Base-by-base conservation (phyloP, 2,329 filamentous ascomycete genomes). In the Thielaviopsis musarum region DNA sequence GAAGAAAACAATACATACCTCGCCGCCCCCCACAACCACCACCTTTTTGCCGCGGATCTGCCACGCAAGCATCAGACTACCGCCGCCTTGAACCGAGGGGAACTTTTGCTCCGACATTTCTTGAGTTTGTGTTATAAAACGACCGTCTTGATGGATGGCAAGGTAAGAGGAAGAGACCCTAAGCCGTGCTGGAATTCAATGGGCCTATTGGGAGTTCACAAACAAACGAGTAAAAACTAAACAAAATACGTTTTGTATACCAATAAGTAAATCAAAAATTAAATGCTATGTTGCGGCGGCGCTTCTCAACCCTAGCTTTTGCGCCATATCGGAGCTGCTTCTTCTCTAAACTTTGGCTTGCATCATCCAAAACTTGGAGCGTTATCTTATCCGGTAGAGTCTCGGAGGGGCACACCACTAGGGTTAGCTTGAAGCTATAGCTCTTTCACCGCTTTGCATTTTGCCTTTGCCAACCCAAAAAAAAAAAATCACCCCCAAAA, bases 21-120 rank as follows among this genome's bases (percentile, higher is more conserved):
- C 91, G 71, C 93, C 93, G 66, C 93, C 93, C 64, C 93, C 93
- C 7, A 98, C 82, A 4, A 98, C 87, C n/a, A 98, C 75, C 17
- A 97, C 85, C 64, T 83, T 82, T 72, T 94, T 96, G 70, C 85
- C 84, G 69, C 83, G 86, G 67, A 95, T 84, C 74, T 97, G 93
- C 91, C 91, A 98, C 68, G 93, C 93, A 57, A 98, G 76, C 64
- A 98, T 93, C 64, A 98, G 75, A 63, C 91, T 97, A 61, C 91
- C 93, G 57, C 91, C 91, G 60, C 89, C 88, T 72, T 96, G 84
- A 28, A 97, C 81, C 64, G 85, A 77, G 60, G 91, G 89, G 68
- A 87, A 96, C 56, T 79, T 55, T 22, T 54, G 28, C 41, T 56
- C 56, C 4, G 59, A 57, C 59, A 60, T 60, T 52, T 22, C 17